These are phyloP conservation scores for Cicer chorassanicum DNA, from an alignment of 306 rosid genomes.

Conservation along the genomic window DNA sequence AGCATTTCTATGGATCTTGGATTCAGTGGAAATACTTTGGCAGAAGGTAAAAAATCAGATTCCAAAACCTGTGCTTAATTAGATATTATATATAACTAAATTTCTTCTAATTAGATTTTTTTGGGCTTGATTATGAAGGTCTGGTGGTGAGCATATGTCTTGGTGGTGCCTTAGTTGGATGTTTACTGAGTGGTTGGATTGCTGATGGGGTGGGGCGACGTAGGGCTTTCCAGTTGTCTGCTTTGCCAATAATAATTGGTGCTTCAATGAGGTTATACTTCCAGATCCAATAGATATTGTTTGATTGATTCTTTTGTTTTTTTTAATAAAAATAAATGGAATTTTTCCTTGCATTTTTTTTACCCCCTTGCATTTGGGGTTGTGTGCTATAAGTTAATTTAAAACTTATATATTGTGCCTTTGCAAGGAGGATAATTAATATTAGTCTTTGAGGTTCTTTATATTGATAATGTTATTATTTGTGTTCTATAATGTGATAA, in stretches of 20 bases:
- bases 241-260: slow-evolving; percentile 92
- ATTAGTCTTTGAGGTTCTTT: slow-evolving; percentile 8
- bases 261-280: slow-evolving; percentile 78
- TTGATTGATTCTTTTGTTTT: slow-evolving; percentile 8
- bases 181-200: slow-evolving; percentile 89
- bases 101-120: slow-evolving; percentile 37
- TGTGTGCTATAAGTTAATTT: slow-evolving; percentile 24
- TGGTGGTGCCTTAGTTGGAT: slow-evolving; percentile 93
- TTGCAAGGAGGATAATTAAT: slow-evolving; percentile 22
- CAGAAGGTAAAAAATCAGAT: slow-evolving; percentile 70
- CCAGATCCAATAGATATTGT: slow-evolving; percentile 31
- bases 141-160: slow-evolving; percentile 95
- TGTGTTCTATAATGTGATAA: slow-evolving; percentile 1
- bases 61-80: slow-evolving; percentile 35
- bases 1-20: slow-evolving; percentile 92
- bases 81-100: slow-evolving; percentile 24
- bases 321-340: slow-evolving; percentile 17
- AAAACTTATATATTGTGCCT: slow-evolving; percentile 17
- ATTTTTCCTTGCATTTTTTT: slow-evolving; percentile 9
- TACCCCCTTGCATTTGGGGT: slow-evolving; percentile 18
- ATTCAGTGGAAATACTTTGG: slow-evolving; percentile 87
- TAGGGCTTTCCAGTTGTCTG: slow-evolving; percentile 86
- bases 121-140: slow-evolving; percentile 59
- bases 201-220: slow-evolving; percentile 98
- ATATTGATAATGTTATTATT: slow-evolving; percentile 2